phyloP scores from a whole-genome alignment of 73 alveolate species.

The Blepharisma japonicum region DNA sequence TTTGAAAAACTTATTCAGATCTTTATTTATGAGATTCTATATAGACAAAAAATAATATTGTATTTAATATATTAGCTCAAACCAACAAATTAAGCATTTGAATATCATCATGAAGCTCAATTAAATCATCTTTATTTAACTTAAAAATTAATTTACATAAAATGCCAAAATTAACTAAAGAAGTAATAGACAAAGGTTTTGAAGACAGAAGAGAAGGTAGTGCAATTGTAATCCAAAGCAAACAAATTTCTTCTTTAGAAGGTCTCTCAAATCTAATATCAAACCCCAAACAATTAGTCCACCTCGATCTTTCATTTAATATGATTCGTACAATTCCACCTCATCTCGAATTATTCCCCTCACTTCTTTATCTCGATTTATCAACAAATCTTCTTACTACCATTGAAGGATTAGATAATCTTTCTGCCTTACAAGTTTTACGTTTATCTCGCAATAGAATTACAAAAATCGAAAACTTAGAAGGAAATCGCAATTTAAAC shows the following conservation, averaged over 20 bases:
- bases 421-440: not conserved
- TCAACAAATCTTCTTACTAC: slow-evolving; percentile 12
- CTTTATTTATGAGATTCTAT: too few species aligned
- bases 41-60: too few species aligned
- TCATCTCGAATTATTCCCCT: not conserved
- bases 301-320: slow-evolving; percentile 7
- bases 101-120: too few species aligned
- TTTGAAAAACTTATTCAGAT: too few species aligned
- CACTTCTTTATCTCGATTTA: not conserved
- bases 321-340: slow-evolving; percentile 24
- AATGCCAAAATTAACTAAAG: slow-evolving; percentile 21
- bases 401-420: not conserved
- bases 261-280: not conserved
- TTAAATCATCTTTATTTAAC: too few species aligned
- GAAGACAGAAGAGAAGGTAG: slow-evolving; percentile 9
- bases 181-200: not conserved
- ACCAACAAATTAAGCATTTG: too few species aligned
- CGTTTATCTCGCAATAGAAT: slow-evolving; percentile 9
- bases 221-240: not conserved
- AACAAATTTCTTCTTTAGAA: slow-evolving; percentile 28
- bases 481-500: not conserved
- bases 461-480: not conserved
- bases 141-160: not conserved
- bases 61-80: too few species aligned
- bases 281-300: not conserved